Evolutionary conservation across 176 grass and related monocot genomes (phyloP), one percentile per base, ranked within the genome.

Genomic region (Hsuehochloa calcarea): DNA sequence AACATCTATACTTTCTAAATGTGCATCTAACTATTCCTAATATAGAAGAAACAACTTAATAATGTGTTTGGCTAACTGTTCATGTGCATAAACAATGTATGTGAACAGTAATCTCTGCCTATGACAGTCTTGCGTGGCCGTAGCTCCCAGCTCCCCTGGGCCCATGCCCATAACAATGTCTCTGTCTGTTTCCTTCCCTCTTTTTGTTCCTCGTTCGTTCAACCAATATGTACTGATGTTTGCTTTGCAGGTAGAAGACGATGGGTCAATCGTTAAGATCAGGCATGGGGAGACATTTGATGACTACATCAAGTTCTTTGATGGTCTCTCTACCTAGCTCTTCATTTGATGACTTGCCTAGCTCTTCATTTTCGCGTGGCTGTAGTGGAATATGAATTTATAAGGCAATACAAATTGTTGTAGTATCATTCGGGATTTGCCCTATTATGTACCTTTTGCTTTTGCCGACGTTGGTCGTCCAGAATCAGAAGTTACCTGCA

Each of bases 301-400:
- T 15, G 96, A 98, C 72, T 94, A 85, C 74, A 40, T 96, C 74
- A 95, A 86, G 93, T 95, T 94, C 74, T 98, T 98, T 41, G 93
- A 95, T 76, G 93, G 93, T 46, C 81, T 98, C 15, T 88, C 80
- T 83, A 68, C 75, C 46, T 90, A 87, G 68, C 0, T 5, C 16
- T 65, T 67, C 11, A 9, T 68, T n/a, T 74, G 60, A 29, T 34
- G 8, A 61, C 23, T 25, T 49, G 13, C 44, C 20, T 31, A 8
- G 5, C 17, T 38, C 52, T 40, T 31, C 7, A 15, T 64, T 25
- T 73, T 1, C 7, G 3, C 66, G 60, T 81, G 46, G n/a, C 27
- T 52, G 0, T 45, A 74, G 19, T 19, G 12, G 25, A 17, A 67
- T n/a, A 37, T 66, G 25, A 10, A 63, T 34, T 19, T 44, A 43